A percentile compares a stretch with the other conserved stretches of the same genome.
Evolutionary conservation across 169 alveolate species (phyloP).

Genomic region (Theileria equi): DNA sequence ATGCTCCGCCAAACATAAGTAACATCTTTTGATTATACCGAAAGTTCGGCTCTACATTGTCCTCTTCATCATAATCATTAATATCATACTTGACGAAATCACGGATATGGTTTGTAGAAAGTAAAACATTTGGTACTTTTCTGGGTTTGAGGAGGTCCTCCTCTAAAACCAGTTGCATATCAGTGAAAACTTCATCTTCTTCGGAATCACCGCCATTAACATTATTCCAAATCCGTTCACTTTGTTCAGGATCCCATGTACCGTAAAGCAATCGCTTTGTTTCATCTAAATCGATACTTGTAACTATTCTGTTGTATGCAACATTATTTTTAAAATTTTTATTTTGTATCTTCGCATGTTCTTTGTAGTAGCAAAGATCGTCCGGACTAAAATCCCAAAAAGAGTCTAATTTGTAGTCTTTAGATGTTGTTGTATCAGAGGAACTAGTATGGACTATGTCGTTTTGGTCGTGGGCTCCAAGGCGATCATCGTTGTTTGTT

Average conservation of each 20-base stretch:
- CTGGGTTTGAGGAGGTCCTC: constrained; percentile 7
- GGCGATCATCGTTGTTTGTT: background rate
- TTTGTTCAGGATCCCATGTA: constrained; percentile 30
- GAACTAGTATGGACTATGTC: background rate
- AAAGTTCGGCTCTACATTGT: background rate
- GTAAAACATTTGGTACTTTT: background rate
- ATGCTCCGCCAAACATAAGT: constrained; percentile 21
- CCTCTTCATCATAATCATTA: no score
- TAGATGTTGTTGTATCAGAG: background rate
- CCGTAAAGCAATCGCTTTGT: constrained; percentile 47
- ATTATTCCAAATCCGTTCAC: constrained; percentile 49
- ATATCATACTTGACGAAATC: constrained; percentile 20
- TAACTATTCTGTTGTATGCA: constrained; percentile 2
- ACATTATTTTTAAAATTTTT: constrained; percentile 14
- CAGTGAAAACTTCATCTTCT: background rate
- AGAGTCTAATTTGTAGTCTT: no score
- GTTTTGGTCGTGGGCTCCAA: background rate
- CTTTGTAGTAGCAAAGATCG: constrained; percentile 7
- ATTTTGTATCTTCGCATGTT: constrained; percentile 1
- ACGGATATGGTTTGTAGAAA: constrained; percentile 8
- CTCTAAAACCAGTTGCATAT: constrained; percentile 1
- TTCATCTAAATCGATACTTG: constrained; percentile 25
- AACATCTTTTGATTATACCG: background rate
- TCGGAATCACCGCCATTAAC: constrained; percentile 11
- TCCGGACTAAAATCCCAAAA: background rate